Percentiles rank a stretch among this genome's conserved stretches.
Conservation (phyloP, 2,329 filamentous ascomycete species). For the Penicillium sp. region DNA sequence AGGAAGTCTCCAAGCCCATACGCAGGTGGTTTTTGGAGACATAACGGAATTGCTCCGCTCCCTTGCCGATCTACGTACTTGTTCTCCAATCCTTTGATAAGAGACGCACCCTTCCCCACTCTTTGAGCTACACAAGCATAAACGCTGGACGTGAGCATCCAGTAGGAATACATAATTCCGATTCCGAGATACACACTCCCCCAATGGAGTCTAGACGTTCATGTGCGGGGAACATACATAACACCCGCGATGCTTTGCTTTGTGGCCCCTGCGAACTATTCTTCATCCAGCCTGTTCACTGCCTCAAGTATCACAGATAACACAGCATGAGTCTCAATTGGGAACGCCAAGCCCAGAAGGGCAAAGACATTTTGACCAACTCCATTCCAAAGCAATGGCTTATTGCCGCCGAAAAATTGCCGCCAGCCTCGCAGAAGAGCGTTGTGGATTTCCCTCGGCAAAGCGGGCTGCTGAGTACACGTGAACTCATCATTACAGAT, state of each 20-base stretch:
- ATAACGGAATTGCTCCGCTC: too few species aligned
- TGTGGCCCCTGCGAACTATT: not conserved
- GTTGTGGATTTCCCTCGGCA: conserved; percentile 36
- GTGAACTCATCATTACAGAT: conserved; percentile 57
- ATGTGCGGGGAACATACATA: conserved; percentile 1
- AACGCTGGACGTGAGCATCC: not conserved
- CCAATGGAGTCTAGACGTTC: not conserved
- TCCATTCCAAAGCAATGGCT: conserved; percentile 42
- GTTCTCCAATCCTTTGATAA: not conserved
- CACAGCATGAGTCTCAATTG: conserved; percentile 30
- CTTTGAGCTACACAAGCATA: not conserved
- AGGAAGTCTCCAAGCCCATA: too few species aligned
- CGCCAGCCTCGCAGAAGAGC: conserved; percentile 29
- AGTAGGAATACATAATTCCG: conserved; percentile 1
- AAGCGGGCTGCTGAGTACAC: conserved; percentile 50
- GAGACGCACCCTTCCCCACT: conserved; percentile 9
- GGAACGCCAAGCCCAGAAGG: conserved; percentile 35
- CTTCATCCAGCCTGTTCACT: not conserved
- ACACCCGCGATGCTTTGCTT: not conserved
- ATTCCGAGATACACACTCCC: conserved; percentile 4
- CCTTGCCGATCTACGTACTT: not conserved
- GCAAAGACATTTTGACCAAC: conserved; percentile 32
- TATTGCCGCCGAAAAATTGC: conserved; percentile 28
- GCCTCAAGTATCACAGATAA: not conserved
- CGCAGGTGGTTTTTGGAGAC: not conserved